Base-by-base conservation (phyloP, 2,329 filamentous ascomycete species). In the Aspergillus alliaceus region DNA sequence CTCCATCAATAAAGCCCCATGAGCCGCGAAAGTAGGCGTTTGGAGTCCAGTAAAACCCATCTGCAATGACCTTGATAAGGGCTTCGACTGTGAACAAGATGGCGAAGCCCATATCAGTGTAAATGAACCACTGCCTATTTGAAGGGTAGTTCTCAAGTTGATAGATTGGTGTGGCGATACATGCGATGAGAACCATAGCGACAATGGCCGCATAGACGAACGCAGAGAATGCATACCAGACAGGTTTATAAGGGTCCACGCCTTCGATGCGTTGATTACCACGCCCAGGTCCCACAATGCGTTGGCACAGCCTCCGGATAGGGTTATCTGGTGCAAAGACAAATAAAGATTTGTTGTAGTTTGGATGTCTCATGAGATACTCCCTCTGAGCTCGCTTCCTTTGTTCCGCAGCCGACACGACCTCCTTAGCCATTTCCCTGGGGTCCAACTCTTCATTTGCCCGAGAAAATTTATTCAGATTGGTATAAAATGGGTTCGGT, bases 21-120 rank as follows among this genome's bases (percentile, higher is more conserved):
- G 93, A 93, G 69, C 93, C 93, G 66, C 95, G 88, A 72, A 97
- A 91, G 71, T 96, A 99, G 2, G 96, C 96, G 75, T 99, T 97
- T 0, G 95, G 95, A 0, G 95, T 97, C 86, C 91, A 98, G 72
- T 97, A 90, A 66, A 96, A 90, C 7, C 95, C 95, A 76, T 99
- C 95, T 0, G 95, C 95, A 66, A 99, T 86, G 54, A 96, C 87
- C 73, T 99, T 99, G 77, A 99, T 93, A 6, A 87, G 69, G 0
- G 93, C 91, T 74, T 99, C 95, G 6, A 90, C 70, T 0, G 89
- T 90, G 76, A 99, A 99, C 14, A 99, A 76, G 1, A 89, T 75
- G 2, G 93, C 92, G 71, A 99, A 99, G 6, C 90, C 88, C 74
- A 96, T 82, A 72, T 99, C 95, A 12, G 90, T 90, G 85, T 91